Evolutionary conservation across 345 rosid species (phyloP).

Genomic region (Camelina sativa): DNA sequence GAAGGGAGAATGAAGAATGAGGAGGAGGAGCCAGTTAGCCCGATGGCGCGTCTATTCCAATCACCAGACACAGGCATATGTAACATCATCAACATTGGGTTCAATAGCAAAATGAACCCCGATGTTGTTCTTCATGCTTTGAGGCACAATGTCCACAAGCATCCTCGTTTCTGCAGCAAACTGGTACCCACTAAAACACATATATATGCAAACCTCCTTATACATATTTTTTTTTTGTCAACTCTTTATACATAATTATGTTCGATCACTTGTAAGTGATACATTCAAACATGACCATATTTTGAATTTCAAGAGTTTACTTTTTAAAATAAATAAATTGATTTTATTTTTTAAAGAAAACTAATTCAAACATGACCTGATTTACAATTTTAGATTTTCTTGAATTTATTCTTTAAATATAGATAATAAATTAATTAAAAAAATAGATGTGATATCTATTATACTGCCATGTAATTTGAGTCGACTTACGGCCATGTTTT

Average conservation of each 20-base stretch:
- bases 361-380: no score
- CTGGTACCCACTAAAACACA: conserved; percentile 45
- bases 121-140: conserved; percentile 53
- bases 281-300: no score
- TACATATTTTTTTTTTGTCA: not conserved
- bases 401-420: no score
- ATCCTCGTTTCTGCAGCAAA: conserved; percentile 85
- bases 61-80: conserved; percentile 1
- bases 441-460: no score
- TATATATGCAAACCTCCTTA: not conserved
- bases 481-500: not conserved
- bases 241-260: not conserved
- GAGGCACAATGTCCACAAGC: conserved; percentile 57
- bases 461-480: not conserved
- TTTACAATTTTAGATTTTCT: no score
- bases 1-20: not conserved
- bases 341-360: no score
- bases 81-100: conserved; percentile 34
- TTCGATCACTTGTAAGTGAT: no score
- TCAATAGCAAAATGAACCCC: conserved; percentile 10
- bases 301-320: no score
- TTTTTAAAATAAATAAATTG: no score
- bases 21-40: conserved; percentile 53
- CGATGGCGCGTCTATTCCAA: conserved; percentile 56
- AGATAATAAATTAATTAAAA: no score